Evolutionary conservation across 176 grass and related monocot genomes (phyloP).

Genomic region (Hyparrhenia diplandra): DNA sequence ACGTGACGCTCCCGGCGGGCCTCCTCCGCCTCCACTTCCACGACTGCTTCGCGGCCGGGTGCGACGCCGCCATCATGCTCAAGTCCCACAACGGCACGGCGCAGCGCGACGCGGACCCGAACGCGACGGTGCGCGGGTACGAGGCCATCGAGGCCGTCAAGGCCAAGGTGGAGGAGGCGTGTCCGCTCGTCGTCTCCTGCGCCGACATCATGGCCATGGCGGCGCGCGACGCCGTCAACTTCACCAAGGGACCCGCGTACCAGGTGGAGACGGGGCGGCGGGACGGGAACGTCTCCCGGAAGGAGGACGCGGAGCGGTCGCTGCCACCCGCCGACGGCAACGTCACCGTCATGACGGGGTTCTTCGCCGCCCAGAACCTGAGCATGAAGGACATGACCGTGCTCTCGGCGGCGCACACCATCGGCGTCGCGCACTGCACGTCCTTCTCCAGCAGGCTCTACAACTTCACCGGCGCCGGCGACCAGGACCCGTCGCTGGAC

Average conservation of each 20-base stretch:
- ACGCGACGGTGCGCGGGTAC: slow-evolving; percentile 55
- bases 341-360: slow-evolving; percentile 34
- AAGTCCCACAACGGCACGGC: slow-evolving; percentile 41
- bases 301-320: slow-evolving; percentile 16
- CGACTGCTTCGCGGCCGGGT: slow-evolving; percentile 58
- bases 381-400: slow-evolving; percentile 64
- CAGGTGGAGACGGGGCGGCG: slow-evolving; percentile 42
- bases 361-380: slow-evolving; percentile 54
- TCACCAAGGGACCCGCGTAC: slow-evolving; percentile 42
- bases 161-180: slow-evolving; percentile 43
- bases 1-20: slow-evolving; percentile 32
- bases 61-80: slow-evolving; percentile 52
- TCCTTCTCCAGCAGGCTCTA: slow-evolving; percentile 47
- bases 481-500: slow-evolving; percentile 45
- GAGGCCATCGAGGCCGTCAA: slow-evolving; percentile 59
- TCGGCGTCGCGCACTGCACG: slow-evolving; percentile 56
- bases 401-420: slow-evolving; percentile 60
- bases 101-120: slow-evolving; percentile 54
- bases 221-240: slow-evolving; percentile 48
- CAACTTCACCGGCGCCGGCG: slow-evolving; percentile 50
- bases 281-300: slow-evolving; percentile 51
- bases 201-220: slow-evolving; percentile 76
- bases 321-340: slow-evolving; percentile 49
- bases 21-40: slow-evolving; percentile 68
- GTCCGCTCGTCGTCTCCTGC: slow-evolving; percentile 58